These are phyloP conservation scores for Meredithiella fracta DNA, from an alignment of 2,329 filamentous ascomycete species.

Conservation along the genomic window DNA sequence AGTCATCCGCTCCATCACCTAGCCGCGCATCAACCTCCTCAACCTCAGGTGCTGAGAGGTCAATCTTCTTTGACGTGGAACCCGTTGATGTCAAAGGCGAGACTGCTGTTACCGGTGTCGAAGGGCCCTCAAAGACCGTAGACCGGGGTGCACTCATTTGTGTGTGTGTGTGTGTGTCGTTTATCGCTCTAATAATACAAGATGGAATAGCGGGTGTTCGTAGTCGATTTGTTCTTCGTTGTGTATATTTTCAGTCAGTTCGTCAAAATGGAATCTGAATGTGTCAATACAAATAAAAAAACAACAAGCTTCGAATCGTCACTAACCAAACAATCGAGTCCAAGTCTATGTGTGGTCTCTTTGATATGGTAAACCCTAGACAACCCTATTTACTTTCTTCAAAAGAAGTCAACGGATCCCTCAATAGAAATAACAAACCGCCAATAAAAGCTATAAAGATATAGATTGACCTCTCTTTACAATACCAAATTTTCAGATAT, in stretches of 20 bases:
- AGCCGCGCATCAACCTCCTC: constrained; percentile 13
- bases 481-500: too few relatives aligned
- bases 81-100: background rate
- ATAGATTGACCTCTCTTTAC: too few relatives aligned
- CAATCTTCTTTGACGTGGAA: background rate
- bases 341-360: too few relatives aligned
- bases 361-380: too few relatives aligned
- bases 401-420: too few relatives aligned
- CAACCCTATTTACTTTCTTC: too few relatives aligned
- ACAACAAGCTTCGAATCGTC: background rate
- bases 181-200: background rate
- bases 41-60: constrained; percentile 6
- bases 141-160: background rate
- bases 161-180: background rate
- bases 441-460: too few relatives aligned
- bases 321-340: background rate
- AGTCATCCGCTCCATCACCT: constrained; percentile 12
- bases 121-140: background rate
- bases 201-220: background rate
- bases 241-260: too few relatives aligned
- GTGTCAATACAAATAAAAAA: too few relatives aligned
- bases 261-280: too few relatives aligned
- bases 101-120: background rate
- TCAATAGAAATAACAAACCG: too few relatives aligned
- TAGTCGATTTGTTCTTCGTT: too few relatives aligned